Conservation (phyloP, 2,329 filamentous ascomycete genomes). For the Geosmithia morbida region DNA sequence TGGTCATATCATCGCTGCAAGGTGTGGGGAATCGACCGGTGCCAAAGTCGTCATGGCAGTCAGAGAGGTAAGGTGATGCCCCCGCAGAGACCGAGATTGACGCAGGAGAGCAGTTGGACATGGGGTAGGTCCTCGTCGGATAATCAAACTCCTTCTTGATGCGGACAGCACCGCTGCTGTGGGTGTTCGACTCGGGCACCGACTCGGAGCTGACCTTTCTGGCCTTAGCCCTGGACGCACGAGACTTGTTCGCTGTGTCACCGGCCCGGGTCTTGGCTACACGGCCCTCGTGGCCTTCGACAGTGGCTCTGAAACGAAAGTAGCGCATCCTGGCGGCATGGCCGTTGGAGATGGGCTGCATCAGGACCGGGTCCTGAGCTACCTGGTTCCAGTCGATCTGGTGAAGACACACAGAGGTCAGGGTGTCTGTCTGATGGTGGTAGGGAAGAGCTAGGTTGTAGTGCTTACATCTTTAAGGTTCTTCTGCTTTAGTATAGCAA, state of each 20-base stretch:
- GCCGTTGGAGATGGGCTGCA: conserved; percentile 41
- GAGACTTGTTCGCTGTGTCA: conserved; percentile 17
- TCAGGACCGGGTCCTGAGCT: conserved; percentile 36
- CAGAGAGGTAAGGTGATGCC: conserved; percentile 18
- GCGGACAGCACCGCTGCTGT: conserved; percentile 3
- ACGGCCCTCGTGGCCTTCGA: conserved; percentile 26
- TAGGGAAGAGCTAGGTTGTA: not conserved
- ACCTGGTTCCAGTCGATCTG: conserved; percentile 48
- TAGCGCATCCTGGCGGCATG: conserved; percentile 48
- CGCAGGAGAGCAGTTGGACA: conserved; percentile 19
- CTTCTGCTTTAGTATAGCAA: conserved; percentile 45
- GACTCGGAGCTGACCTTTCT: not conserved
- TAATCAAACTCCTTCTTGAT: conserved; percentile 24
- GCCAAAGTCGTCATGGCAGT: conserved; percentile 19
- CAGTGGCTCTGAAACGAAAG: conserved; percentile 32
- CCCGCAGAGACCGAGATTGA: conserved; percentile 10
- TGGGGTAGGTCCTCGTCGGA: conserved; percentile 8
- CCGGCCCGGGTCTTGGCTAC: conserved; percentile 11
- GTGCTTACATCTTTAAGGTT: conserved; percentile 42
- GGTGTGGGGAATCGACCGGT: conserved; percentile 32
- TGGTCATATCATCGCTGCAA: conserved; percentile 33
- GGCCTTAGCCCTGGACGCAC: conserved; percentile 28
- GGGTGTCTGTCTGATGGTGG: not conserved
- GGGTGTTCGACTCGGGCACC: not conserved
- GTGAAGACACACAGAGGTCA: conserved; percentile 4